These are phyloP conservation scores for Dothideomycetidae sp. DNA, from an alignment of 2,329 filamentous ascomycete genomes.

Conservation along the genomic window DNA sequence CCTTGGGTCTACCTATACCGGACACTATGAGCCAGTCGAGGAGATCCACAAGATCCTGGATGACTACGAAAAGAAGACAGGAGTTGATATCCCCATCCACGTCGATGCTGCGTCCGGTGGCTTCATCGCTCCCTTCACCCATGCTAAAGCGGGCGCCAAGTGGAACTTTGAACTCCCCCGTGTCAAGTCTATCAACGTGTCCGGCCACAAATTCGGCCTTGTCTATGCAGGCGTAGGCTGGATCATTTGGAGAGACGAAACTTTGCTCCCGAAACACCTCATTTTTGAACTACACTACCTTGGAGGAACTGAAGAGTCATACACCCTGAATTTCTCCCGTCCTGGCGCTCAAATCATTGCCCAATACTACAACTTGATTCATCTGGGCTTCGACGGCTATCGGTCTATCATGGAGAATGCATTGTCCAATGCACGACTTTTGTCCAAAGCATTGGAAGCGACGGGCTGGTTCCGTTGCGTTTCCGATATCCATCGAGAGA, in stretches of 20 bases:
- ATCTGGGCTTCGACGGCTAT: conserved; percentile 54
- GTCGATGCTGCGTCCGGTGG: conserved; percentile 49
- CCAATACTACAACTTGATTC: conserved; percentile 61
- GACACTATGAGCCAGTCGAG: conserved; percentile 59
- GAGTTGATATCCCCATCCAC: conserved; percentile 52
- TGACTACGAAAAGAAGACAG: conserved; percentile 46
- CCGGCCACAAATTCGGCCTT: conserved; percentile 48
- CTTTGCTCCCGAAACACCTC: conserved; percentile 50
- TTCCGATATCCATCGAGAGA: conserved; percentile 49
- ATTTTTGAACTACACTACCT: conserved; percentile 60
- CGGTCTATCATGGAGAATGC: conserved; percentile 52
- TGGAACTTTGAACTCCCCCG: conserved; percentile 50
- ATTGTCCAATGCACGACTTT: conserved; percentile 47
- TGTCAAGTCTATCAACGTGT: conserved; percentile 53
- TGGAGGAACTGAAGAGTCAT: conserved; percentile 56
- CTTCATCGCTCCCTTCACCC: conserved; percentile 47
- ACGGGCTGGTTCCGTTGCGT: conserved; percentile 53
- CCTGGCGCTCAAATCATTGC: conserved; percentile 55
- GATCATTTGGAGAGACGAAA: conserved; percentile 55
- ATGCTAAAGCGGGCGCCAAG: conserved; percentile 42
- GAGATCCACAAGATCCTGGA: conserved; percentile 52
- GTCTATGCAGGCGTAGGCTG: conserved; percentile 56
- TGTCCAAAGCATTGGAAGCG: conserved; percentile 49
- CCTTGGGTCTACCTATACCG: conserved; percentile 57
- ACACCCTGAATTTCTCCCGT: conserved; percentile 58